Base-by-base conservation (phyloP, 2,329 filamentous ascomycete genomes). In the Lizonia empirigonia region DNA sequence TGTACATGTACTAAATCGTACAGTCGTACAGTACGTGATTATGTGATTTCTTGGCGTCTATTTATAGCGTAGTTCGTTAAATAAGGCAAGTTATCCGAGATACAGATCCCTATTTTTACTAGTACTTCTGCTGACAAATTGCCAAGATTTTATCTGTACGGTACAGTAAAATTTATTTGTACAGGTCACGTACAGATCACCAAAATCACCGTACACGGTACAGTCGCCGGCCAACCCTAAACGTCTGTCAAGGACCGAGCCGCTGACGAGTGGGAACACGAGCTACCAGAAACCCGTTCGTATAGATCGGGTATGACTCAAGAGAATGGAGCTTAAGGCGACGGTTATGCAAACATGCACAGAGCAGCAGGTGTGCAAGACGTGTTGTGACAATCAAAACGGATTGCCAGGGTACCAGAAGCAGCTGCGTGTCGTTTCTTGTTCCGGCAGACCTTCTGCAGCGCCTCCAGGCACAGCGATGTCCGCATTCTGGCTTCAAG, bases 201-300 rank as follows among this genome's bases (percentile, higher is more conserved):
- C n/a, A n/a, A n/a, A n/a, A n/a, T n/a, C n/a, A n/a, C n/a, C n/a
- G n/a, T n/a, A n/a, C n/a, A n/a, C n/a, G n/a, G n/a, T n/a, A n/a
- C n/a, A n/a, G n/a, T n/a, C n/a, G n/a, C n/a, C n/a, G n/a, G n/a
- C n/a, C n/a, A n/a, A n/a, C n/a, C n/a, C n/a, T n/a, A n/a, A n/a
- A n/a, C n/a, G 49, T 44, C 39, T 39, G 19, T 42, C 16, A 15
- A 52, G 49, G 49, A 52, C 49, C 49, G 41, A 46, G 36, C 49
- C 49, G 49, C 33, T 23, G 38, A 52, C 49, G 49, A 52, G 49
- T 52, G 49, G 49, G 49, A 52, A 52, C 22, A 27, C 49, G 12
- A 42, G 41, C 36, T 51, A 51, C 48, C 41, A n/a, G 44, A 51
- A 35, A 41, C 36, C 27, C 35, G 41, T 46, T 30, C 9, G 20